Percentiles rank a stretch among this genome's conserved stretches.
Conservation (phyloP, 176 grass and related monocot species). For the Carex cristatella region DNA sequence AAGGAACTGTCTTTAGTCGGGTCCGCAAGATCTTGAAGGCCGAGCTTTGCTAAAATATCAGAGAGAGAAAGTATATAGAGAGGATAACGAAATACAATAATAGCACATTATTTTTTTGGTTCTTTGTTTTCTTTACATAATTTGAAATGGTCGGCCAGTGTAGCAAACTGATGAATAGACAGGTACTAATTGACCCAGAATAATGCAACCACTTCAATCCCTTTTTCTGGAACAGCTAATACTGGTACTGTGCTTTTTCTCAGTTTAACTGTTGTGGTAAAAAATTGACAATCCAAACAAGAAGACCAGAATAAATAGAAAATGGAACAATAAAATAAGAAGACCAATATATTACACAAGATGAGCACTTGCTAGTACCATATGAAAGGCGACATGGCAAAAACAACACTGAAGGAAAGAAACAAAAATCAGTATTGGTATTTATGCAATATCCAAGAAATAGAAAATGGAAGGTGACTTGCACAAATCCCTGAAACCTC, state of each 20-base stretch:
- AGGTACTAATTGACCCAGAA: not conserved
- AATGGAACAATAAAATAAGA: not conserved
- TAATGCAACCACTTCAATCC: not conserved
- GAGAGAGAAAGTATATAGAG: not conserved
- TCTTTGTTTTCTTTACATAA: not conserved
- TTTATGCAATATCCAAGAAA: not conserved
- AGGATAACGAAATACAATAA: not conserved
- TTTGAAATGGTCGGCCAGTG: not conserved
- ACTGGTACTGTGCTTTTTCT: not conserved
- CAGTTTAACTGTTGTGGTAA: not conserved
- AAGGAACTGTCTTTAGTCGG: slow-evolving; percentile 89
- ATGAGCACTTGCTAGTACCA: not conserved
- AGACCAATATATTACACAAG: not conserved
- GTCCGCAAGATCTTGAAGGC: slow-evolving; percentile 95
- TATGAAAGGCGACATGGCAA: no score
- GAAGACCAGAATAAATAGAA: not conserved
- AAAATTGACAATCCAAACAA: not conserved
- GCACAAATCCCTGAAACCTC: not conserved
- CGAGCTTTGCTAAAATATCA: slow-evolving; percentile 75
- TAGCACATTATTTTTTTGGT: not conserved
- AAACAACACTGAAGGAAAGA: slow-evolving; percentile 1
- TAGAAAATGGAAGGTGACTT: not conserved
- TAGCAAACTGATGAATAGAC: not conserved
- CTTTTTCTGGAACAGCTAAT: not conserved
- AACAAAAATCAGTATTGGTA: not conserved